phyloP scores from a whole-genome alignment of 176 grass and related monocot genomes.

The sorghum (Sorghum bicolor) region Sorghum_bicolor_NCBIv3 NC_012875.2:49801501-49802000 shows the following conservation, averaged over 20 bases:
- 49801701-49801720: conserved; percentile 95
- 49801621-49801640: conserved; percentile 55
- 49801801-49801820: not conserved
- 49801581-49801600: conserved; percentile 78
- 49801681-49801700: conserved; percentile 87
- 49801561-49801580: conserved; percentile 57
- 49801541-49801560: conserved; percentile 9
- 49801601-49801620: conserved; percentile 78
- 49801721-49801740: conserved; percentile 75
- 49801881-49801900: conserved; percentile 61
- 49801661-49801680: conserved; percentile 50
- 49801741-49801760: conserved; percentile 58
- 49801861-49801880: not conserved
- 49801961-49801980: conserved; percentile 64
- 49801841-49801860: not conserved
- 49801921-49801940: conserved; percentile 51
- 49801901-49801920: conserved; percentile 95
- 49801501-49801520: conserved; percentile 72
- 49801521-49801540: conserved; percentile 68
- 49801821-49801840: not conserved
- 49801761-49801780: not conserved
- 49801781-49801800: not conserved
- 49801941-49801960: conserved; percentile 52
- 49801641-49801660: not conserved
- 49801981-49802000: conserved; percentile 63